phyloP scores from a whole-genome alignment of 2,329 filamentous ascomycete genomes.

The Cytospora piceae region DNA sequence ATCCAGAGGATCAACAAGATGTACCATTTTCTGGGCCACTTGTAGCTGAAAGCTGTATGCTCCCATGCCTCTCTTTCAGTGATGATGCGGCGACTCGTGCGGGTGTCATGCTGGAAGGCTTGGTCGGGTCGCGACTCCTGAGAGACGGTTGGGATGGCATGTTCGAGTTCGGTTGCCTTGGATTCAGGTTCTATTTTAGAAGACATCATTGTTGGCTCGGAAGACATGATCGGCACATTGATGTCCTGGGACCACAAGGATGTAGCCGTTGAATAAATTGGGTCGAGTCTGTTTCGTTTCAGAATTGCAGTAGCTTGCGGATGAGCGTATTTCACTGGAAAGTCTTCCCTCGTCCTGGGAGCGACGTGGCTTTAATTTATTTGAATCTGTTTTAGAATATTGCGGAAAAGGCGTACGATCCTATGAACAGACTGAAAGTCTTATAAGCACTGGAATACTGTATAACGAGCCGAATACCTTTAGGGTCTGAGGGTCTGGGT shows the following conservation, averaged over 20 bases:
- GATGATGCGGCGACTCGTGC: neutral
- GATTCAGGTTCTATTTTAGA: neutral
- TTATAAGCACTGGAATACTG: no score
- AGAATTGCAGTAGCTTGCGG: no score
- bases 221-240: neutral
- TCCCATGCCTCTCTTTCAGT: slow-evolving; percentile 10
- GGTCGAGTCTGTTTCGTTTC: no score
- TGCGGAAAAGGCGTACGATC: no score
- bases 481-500: no score
- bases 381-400: no score
- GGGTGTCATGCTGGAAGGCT: neutral
- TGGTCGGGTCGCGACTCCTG: neutral
- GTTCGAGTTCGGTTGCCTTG: neutral
- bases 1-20: slow-evolving; percentile 6
- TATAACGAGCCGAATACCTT: no score
- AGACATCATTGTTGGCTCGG: neutral
- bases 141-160: neutral
- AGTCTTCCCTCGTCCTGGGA: no score
- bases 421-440: no score
- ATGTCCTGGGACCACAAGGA: neutral
- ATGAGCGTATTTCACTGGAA: no score
- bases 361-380: no score
- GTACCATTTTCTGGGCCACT: neutral
- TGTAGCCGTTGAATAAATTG: neutral
- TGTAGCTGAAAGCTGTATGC: slow-evolving; percentile 3